A percentile compares a stretch with the other conserved stretches of the same genome.
Conservation (phyloP, 1,139 yeast genomes). For the Entelexis paramagnoliae region DNA sequence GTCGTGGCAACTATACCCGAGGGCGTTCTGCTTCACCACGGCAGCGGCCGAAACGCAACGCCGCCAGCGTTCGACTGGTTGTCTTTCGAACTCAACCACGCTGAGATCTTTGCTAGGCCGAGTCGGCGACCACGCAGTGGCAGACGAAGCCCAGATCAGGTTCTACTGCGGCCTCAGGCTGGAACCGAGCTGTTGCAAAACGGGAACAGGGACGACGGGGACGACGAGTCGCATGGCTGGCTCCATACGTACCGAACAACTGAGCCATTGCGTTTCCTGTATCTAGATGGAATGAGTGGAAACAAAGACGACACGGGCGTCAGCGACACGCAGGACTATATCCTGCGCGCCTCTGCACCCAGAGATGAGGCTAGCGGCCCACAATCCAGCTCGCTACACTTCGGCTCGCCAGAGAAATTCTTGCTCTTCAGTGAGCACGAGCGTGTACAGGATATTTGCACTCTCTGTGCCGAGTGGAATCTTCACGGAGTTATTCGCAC, state of each 20-base stretch:
- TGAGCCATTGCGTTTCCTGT: neutral
- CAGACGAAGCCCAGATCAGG: neutral
- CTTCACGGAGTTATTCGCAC: neutral
- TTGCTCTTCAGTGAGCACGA: neutral
- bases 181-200: too few relatives aligned
- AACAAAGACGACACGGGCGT: constrained; percentile 3
- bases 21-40: constrained; percentile 1
- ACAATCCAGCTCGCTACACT: neutral
- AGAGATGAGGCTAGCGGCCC: neutral
- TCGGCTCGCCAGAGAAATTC: too few relatives aligned
- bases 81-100: neutral
- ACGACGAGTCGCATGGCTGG: neutral
- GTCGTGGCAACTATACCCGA: neutral
- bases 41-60: neutral
- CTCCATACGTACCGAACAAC: neutral
- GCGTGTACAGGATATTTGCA: neutral
- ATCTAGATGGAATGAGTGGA: constrained; percentile 1
- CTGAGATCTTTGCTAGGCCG: neutral
- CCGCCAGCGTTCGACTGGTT: neutral
- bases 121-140: neutral
- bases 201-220: too few relatives aligned
- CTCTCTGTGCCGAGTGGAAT: neutral
- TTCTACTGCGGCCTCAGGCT: too few relatives aligned
- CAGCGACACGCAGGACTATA: constrained; percentile 1
- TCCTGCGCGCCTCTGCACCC: neutral